phyloP scores from a whole-genome alignment of 306 rosid genomes.

The Myrica gale region DNA sequence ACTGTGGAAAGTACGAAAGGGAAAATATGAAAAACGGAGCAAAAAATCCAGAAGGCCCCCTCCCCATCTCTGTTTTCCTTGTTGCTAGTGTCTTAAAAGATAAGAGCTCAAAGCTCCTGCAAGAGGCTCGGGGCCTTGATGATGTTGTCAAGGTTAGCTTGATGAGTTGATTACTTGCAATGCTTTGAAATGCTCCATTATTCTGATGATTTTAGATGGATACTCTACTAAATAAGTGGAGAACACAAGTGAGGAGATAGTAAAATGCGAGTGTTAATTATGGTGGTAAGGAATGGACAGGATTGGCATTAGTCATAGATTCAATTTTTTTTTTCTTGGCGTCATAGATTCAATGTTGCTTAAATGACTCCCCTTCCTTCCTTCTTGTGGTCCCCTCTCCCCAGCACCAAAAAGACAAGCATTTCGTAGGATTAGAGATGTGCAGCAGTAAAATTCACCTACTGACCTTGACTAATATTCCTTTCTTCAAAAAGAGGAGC shows the following conservation, averaged over 20 bases:
- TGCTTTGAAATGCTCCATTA: conserved; percentile 12
- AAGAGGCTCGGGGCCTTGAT: conserved; percentile 90
- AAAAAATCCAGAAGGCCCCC: conserved; percentile 69
- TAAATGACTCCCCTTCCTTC: neutral
- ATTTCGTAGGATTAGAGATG: too few species aligned
- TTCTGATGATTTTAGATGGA: conserved; percentile 2
- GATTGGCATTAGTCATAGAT: neutral
- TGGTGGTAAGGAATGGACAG: neutral
- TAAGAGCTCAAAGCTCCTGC: conserved; percentile 73
- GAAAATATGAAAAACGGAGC: conserved; percentile 63
- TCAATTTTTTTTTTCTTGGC: too few species aligned
- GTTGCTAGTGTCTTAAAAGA: conserved; percentile 97
- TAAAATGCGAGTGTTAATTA: neutral
- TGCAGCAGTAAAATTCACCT: neutral
- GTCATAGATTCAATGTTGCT: neutral
- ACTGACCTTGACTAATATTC: neutral
- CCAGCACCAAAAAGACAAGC: neutral
- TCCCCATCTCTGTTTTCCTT: conserved; percentile 90
- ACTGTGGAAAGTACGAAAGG: conserved; percentile 88
- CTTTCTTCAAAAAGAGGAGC: neutral
- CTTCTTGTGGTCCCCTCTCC: too few species aligned
- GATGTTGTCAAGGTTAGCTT: conserved; percentile 92
- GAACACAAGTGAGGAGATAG: conserved; percentile 7
- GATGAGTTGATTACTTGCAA: conserved; percentile 14
- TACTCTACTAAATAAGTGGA: neutral